Base-by-base conservation (phyloP, 1,284 basidiomycete species). In the Rhodotorula sp. region DNA sequence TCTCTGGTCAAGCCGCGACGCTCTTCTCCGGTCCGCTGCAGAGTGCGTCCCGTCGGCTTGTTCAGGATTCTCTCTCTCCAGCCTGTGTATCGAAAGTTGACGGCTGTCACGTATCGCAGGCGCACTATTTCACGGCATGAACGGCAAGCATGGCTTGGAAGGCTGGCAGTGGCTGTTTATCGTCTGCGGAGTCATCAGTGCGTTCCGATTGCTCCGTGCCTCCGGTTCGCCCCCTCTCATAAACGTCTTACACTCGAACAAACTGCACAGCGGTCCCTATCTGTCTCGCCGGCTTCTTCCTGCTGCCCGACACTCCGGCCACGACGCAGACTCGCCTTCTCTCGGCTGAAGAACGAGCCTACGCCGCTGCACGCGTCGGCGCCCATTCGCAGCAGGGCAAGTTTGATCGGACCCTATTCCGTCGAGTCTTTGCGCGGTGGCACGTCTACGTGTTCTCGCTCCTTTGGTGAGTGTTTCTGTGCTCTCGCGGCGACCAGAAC, bases 91-190 rank as follows among this genome's bases (percentile, higher is more conserved):
- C 20, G 29, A 26, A 18, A 5, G 3, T 6, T 29, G 26, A n/a
- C 7, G 12, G 49, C 34, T 26, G 49, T 18, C 3, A 3, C 5
- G 14, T 16, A 8, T 18, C 26, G 14, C 31, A 62, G 89, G 85
- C 18, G 85, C 86, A 0, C 86, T 90, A 7, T 88, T 88, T 74
- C 84, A 88, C 5, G 51, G 59, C 78, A 82, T 91, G 66, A 85
- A 87, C 66, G 89, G 88, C 3, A 78, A 80, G 58, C 80, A 81
- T 21, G 87, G 88, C 15, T 81, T 87, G 15, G 87, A 86, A 73
- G 88, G 88, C 23, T 91, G 64, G 88, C 84, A 88, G 78, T 91
- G 89, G 90, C 81, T 90, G 84, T 76, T 90, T 78, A 87, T 91
- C 71, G 87, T 91, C 43, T 89, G 91, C 77, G 89, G 89, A 3